phyloP scores from a whole-genome alignment of 1,284 basidiomycete genomes.

The Trichosporon sp. region DNA sequence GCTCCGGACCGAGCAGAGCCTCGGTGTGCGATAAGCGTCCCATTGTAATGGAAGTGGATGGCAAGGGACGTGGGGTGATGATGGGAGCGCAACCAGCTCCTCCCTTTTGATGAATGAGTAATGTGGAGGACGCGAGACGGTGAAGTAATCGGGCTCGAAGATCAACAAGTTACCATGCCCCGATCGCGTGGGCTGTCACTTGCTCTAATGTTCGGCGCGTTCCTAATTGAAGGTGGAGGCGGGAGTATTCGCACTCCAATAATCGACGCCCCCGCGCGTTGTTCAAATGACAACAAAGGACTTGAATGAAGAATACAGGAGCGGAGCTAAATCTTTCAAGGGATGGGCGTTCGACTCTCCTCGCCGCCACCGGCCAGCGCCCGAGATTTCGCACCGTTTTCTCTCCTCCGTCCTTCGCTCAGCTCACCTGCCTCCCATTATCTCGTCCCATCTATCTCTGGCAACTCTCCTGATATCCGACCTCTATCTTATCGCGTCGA shows the following conservation, averaged over 20 bases:
- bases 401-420: background rate
- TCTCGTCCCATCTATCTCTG: constrained; percentile 4
- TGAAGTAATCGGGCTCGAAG: background rate
- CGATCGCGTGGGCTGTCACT: constrained; percentile 3
- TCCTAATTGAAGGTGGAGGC: constrained; percentile 9
- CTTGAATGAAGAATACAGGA: constrained; percentile 1
- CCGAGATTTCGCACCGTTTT: constrained; percentile 16
- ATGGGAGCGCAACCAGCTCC: background rate
- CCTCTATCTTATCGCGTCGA: constrained; percentile 12
- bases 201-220: constrained; percentile 5
- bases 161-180: constrained; percentile 5
- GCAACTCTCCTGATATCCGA: background rate
- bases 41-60: constrained; percentile 31
- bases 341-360: constrained; percentile 19
- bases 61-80: background rate
- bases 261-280: background rate
- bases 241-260: background rate
- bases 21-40: constrained; percentile 45
- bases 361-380: constrained; percentile 12
- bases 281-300: background rate
- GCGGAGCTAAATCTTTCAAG: constrained; percentile 9
- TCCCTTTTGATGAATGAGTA: background rate
- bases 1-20: constrained; percentile 72
- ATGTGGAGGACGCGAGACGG: constrained; percentile 2
- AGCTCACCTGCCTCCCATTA: background rate